Evolutionary conservation across 345 rosid species (phyloP), one percentile per base, ranked within the genome.

Genomic region (Orychophragmus violaceus): DNA sequence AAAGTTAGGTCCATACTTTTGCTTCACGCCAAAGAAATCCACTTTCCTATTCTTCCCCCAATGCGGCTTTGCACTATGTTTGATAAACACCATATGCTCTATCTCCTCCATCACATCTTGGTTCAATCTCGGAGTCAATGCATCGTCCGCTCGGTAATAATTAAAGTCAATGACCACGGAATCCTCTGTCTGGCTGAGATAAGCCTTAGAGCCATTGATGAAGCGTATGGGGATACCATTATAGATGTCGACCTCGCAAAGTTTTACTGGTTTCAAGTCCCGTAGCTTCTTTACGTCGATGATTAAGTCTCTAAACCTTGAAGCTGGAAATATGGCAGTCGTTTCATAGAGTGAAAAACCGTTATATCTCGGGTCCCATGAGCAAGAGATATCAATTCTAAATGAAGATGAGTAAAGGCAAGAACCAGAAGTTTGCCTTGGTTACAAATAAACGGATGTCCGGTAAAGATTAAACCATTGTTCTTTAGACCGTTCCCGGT

Each of bases 361-460:
- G 1, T 78, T 62, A 53, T 84, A 81, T 64, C 89, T 80, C 2
- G 94, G 96, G 49, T 90, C 94, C 96, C 98, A 93, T 2, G 93
- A 57, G 33, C 97, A 93, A n/a, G n/a, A n/a, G n/a, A n/a, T n/a
- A n/a, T n/a, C n/a, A n/a, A n/a, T n/a, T 58, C 85, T 76, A 8
- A 62, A 0, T 1, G 74, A 18, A 8, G 91, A 49, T 2, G 97
- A 82, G 61, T 90, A 86, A 29, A 90, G 78, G 25, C 98, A 93
- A 25, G 98, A 85, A 4, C 97, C 97, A 0, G 98, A 90, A 6
- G 84, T 69, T 59, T 93, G 6, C 96, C 91, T 74, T 90, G 98
- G n/a, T n/a, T 83, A 1, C 97, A 97, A 4, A 88, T 79, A 11
- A 87, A 90, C 3, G 98, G 97, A 69, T 88, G 86, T 5, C 87